A percentile compares a stretch with the other conserved stretches of the same genome.
These are phyloP conservation scores for Evansstolkia leycettana DNA, from an alignment of 495 filamentous ascomycete species.

Conservation along the genomic window DNA sequence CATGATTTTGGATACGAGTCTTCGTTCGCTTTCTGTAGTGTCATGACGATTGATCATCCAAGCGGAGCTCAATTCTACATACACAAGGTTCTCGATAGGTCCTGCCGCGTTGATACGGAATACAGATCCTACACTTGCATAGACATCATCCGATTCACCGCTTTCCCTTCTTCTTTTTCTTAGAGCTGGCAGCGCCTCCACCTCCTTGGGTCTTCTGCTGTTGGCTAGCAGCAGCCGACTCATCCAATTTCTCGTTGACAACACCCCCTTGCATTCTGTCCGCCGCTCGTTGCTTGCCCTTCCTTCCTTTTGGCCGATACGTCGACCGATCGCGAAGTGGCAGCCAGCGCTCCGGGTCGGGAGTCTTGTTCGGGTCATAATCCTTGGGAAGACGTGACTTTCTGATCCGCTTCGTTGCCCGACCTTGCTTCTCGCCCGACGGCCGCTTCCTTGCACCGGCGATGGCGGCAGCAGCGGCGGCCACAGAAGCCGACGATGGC, in stretches of 20 bases:
- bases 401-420: conserved; percentile 50
- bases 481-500: conserved; percentile 32
- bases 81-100: not conserved
- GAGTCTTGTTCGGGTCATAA: conserved; percentile 58
- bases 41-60: no score
- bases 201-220: conserved; percentile 26
- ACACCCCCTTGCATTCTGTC: conserved; percentile 78
- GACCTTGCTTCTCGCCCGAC: conserved; percentile 33
- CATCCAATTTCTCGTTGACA: conserved; percentile 55
- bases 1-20: no score
- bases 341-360: conserved; percentile 87
- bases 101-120: no score
- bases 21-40: no score
- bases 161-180: conserved; percentile 70
- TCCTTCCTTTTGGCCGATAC: conserved; percentile 82
- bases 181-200: conserved; percentile 35
- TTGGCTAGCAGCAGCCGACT: conserved; percentile 37
- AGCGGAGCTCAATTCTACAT: conserved; percentile 4
- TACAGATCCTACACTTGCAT: not conserved
- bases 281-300: conserved; percentile 69
- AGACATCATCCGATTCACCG: conserved; percentile 29
- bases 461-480: conserved; percentile 24
- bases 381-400: conserved; percentile 66
- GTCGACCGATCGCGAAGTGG: conserved; percentile 77
- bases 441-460: conserved; percentile 44